Conservation (phyloP, 164 flowering plant species). For the Kalanchoe fedtschenkoi region DNA sequence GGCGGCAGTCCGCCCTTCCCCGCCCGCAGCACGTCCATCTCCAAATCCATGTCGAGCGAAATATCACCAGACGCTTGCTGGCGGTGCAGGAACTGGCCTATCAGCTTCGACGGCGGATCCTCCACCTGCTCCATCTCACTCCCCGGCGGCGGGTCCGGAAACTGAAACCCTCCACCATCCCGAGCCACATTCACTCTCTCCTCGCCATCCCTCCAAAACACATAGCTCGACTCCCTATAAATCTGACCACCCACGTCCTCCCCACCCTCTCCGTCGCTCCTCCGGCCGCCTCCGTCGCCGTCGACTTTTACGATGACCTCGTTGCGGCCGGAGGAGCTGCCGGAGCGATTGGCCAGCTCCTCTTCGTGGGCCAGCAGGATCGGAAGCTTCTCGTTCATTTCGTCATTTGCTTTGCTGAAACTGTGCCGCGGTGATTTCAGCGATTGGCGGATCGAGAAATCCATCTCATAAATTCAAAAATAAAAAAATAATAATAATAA, state of each 20-base stretch:
- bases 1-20: slow-evolving; percentile 15
- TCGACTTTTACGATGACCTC: slow-evolving; percentile 13
- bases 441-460: too few relatives aligned
- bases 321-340: not conserved
- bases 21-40: slow-evolving; percentile 25
- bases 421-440: not conserved
- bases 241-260: not conserved
- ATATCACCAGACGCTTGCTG: slow-evolving; percentile 27
- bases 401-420: not conserved
- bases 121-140: not conserved
- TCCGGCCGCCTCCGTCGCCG: not conserved
- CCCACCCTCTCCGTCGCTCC: not conserved
- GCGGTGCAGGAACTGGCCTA: slow-evolving; percentile 28
- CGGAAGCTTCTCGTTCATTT: slow-evolving; percentile 2
- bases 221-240: slow-evolving; percentile 27
- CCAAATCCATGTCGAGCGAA: slow-evolving; percentile 22
- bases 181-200: not conserved
- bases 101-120: slow-evolving; percentile 33
- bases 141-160: not conserved
- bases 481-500: too few relatives aligned
- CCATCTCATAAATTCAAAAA: too few relatives aligned
- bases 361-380: not conserved
- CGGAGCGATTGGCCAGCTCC: not conserved
- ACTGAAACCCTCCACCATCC: slow-evolving; percentile 7
- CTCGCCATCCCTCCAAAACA: slow-evolving; percentile 15